A percentile compares a stretch with the other conserved stretches of the same genome.
Evolutionary conservation across 345 rosid genomes (phyloP).

Genomic region (Xanthoceras sorbifolium): DNA sequence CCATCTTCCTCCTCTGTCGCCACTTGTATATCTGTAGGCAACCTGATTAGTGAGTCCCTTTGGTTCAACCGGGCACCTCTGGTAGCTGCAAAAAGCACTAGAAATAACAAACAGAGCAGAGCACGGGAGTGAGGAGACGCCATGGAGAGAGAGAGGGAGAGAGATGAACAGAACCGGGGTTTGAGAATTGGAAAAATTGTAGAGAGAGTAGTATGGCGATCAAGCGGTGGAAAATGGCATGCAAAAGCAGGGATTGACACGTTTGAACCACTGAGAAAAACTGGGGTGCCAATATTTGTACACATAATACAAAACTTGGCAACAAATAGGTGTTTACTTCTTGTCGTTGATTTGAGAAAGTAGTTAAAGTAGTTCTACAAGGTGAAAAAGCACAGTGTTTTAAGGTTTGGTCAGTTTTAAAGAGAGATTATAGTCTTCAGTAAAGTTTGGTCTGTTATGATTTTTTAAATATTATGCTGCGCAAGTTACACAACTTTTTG

Average conservation of each 20-base stretch:
- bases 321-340: neutral
- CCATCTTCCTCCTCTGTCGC: slow-evolving; percentile 33
- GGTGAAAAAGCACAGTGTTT: neutral
- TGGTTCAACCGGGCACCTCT: slow-evolving; percentile 31
- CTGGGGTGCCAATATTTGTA: slow-evolving; percentile 28
- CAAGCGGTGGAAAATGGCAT: slow-evolving; percentile 31
- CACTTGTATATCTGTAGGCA: slow-evolving; percentile 50
- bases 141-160: slow-evolving; percentile 25
- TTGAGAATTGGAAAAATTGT: neutral
- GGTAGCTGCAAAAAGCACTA: slow-evolving; percentile 27
- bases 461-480: neutral
- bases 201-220: neutral
- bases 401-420: neutral
- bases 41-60: slow-evolving; percentile 46
- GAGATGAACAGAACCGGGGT: neutral
- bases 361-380: neutral
- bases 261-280: slow-evolving; percentile 7
- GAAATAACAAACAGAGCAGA: slow-evolving; percentile 31
- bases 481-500: neutral
- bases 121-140: slow-evolving; percentile 20
- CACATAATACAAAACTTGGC: no score
- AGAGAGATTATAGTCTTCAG: neutral
- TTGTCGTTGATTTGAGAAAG: neutral
- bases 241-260: slow-evolving; percentile 46
- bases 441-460: neutral